phyloP scores from a whole-genome alignment of 495 filamentous ascomycete genomes.

The Aspergillus coremiiformis region DNA sequence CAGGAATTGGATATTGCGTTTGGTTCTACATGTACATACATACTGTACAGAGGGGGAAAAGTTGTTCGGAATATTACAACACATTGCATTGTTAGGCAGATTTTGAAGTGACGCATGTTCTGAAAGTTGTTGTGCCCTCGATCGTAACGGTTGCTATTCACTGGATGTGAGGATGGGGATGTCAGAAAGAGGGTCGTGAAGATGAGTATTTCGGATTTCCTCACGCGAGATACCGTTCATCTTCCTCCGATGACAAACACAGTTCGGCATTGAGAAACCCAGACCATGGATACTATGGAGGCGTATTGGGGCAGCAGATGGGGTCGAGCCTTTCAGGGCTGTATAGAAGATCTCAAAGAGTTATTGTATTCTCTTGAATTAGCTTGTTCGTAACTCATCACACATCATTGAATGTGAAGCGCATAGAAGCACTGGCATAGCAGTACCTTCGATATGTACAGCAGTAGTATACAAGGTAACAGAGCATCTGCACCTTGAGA shows the following conservation, averaged over 20 bases:
- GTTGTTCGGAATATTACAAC: not conserved
- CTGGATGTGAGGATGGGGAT: constrained; percentile 13
- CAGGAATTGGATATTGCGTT: not conserved
- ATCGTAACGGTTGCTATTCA: constrained; percentile 16
- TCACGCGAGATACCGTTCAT: constrained; percentile 29
- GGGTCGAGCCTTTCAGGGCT: not conserved
- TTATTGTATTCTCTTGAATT: not conserved
- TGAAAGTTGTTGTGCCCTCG: constrained; percentile 21
- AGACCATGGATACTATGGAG: constrained; percentile 48
- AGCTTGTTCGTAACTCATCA: not conserved
- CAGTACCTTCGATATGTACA: not conserved
- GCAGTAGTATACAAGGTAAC: not conserved
- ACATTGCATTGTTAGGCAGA: not conserved
- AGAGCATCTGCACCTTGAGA: not conserved
- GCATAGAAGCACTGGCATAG: not conserved
- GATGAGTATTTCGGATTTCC: constrained; percentile 23
- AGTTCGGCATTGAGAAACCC: constrained; percentile 40
- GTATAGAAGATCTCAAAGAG: not conserved
- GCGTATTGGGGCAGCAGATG: constrained; percentile 9
- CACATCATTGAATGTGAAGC: not conserved
- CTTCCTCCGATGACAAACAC: constrained; percentile 48
- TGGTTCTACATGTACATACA: not conserved
- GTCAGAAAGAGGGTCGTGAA: constrained; percentile 19
- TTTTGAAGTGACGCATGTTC: not conserved
- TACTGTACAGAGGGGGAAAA: not conserved